These are phyloP conservation scores for Aspergillus sp. DNA, from an alignment of 2,329 filamentous ascomycete species.

Conservation along the genomic window DNA sequence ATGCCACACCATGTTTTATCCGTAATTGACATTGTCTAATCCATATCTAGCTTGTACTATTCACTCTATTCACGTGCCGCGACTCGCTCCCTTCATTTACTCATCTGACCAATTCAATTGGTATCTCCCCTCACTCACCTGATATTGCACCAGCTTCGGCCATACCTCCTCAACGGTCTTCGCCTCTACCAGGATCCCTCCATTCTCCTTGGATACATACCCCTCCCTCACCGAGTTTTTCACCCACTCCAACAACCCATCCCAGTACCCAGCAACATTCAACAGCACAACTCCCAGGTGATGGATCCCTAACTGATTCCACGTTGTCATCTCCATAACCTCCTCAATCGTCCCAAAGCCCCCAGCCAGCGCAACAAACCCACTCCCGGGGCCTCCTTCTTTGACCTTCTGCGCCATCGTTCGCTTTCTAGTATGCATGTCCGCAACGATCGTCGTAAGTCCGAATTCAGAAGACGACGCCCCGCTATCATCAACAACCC, in stretches of 20 bases:
- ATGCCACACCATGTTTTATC: not conserved
- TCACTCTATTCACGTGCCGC: not conserved
- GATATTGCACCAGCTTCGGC: conserved; percentile 69
- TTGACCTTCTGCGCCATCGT: conserved; percentile 90
- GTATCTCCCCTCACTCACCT: conserved; percentile 71
- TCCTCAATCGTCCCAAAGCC: conserved; percentile 97
- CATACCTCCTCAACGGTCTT: conserved; percentile 71
- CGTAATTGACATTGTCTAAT: not conserved
- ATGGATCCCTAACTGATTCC: conserved; percentile 97
- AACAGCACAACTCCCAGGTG: conserved; percentile 73
- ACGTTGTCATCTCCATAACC: conserved; percentile 87
- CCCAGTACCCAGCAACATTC: conserved; percentile 90
- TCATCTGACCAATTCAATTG: conserved; percentile 78
- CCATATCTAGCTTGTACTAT: not conserved
- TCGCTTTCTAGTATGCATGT: conserved; percentile 96
- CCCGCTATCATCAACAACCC: conserved; percentile 57
- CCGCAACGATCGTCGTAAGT: conserved; percentile 79
- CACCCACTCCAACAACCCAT: conserved; percentile 82
- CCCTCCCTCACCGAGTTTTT: conserved; percentile 70
- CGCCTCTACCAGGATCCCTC: conserved; percentile 76
- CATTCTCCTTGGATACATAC: conserved; percentile 72
- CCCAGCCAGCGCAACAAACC: conserved; percentile 84
- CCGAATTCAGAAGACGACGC: conserved; percentile 61
- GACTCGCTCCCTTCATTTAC: conserved; percentile 35
- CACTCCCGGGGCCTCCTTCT: conserved; percentile 74